Evolutionary conservation across 129 eudicot genomes (phyloP), one percentile per base, ranked within the genome.

Genomic region (Tanacetum coccineum): DNA sequence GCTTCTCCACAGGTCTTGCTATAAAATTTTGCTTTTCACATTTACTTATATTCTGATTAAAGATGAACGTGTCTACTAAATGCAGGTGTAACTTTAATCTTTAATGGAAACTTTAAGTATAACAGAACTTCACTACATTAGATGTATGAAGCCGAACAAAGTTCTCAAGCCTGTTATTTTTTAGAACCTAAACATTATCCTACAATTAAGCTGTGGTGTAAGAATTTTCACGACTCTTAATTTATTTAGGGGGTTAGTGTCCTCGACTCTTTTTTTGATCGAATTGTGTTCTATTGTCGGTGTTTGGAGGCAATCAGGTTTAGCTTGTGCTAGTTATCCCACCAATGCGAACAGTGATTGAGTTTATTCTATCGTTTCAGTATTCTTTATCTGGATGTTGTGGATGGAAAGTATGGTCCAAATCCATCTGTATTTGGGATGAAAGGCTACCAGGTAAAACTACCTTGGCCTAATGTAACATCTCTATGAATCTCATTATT

Each of bases 281-380:
- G 22, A 7, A 32, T 50, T 67, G 25, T 56, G 8, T 58, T 76
- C 57, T 15, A 36, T 56, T 72, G 8, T 68, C 89, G 99, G 99
- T 82, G 99, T 62, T 87, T 93, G 53, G 99, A 93, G 84, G 99
- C 99, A 62, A 93, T 93, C 71, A 86, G 99, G 70, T 89, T 93
- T 74, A 93, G 99, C n/a, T 70, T 93, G 99, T 81, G 99, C 96
- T 81, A 96, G 99, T 74, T 94, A 94, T 78, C 99, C 99, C 42
- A 94, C 99, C 26, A 89, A 96, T n/a, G 72, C 81, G 99, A 68
- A 86, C 96, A 62, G 89, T 94, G 77, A 80, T 80, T 68, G 99
- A 94, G 73, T 94, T 94, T 81, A 89, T 93, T 71, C 87, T 89
- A n/a, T 51, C 91, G 99, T 21, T 93, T 93, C 73, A 96, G 99